Conservation (phyloP, 371 early-diverging fungal species). For the Apophysomyces elegans region DNA sequence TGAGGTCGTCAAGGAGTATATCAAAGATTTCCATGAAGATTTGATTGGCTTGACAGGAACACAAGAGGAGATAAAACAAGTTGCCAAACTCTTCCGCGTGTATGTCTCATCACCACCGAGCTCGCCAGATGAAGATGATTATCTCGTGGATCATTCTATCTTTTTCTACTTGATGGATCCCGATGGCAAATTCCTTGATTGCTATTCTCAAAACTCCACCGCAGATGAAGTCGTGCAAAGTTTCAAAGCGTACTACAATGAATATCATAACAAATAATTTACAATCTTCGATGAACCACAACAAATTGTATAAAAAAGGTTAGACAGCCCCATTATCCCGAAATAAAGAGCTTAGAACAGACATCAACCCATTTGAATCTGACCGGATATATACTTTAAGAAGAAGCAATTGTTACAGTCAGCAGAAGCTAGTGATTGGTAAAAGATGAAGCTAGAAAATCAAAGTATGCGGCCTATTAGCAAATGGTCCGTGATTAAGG, state of each 20-base stretch:
- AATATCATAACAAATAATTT: slow-evolving; percentile 30
- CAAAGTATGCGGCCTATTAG: too few relatives aligned
- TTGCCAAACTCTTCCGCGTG: slow-evolving; percentile 92
- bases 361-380: too few relatives aligned
- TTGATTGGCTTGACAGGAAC: slow-evolving; percentile 93
- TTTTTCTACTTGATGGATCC: slow-evolving; percentile 97
- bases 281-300: too few relatives aligned
- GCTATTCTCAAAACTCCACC: slow-evolving; percentile 81
- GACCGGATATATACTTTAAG: too few relatives aligned
- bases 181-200: slow-evolving; percentile 90
- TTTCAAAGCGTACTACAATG: slow-evolving; percentile 62
- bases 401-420: too few relatives aligned
- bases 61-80: slow-evolving; percentile 77
- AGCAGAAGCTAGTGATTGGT: too few relatives aligned
- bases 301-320: too few relatives aligned
- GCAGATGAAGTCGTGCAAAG: slow-evolving; percentile 62
- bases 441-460: too few relatives aligned
- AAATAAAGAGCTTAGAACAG: too few relatives aligned
- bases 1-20: slow-evolving; percentile 82
- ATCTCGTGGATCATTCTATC: slow-evolving; percentile 97
- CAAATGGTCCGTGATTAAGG: too few relatives aligned
- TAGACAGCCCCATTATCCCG: too few relatives aligned
- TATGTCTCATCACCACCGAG: slow-evolving; percentile 90
- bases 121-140: slow-evolving; percentile 87
- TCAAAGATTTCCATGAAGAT: slow-evolving; percentile 92